Base-by-base conservation (phyloP, 768 basidiomycete species). In the Cantharellus anzutake region DNA sequence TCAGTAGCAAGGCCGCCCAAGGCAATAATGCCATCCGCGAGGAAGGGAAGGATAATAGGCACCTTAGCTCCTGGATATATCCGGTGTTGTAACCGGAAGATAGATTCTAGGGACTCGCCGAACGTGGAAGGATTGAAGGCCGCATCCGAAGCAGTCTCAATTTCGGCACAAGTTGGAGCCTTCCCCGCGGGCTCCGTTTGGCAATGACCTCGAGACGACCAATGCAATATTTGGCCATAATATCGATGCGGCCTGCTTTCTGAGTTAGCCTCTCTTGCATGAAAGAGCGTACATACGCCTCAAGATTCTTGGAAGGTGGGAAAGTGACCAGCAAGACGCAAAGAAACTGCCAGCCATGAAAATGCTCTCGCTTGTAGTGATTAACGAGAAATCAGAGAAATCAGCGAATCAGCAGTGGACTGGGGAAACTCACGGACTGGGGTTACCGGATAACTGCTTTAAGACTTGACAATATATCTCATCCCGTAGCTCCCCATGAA, bases 71-170 rank as follows among this genome's bases (percentile, higher is more conserved):
- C 74, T 2, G 90, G 86, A 66, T 94, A 93, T 57, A 84, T 88
- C 48, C 86, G 80, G 66, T 83, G 82, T 71, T 96, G 92, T 5
- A 91, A 73, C 51, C 84, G 76, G 71, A 86, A 83, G 61, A 90
- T 85, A 35, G 81, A 81, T 63, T 86, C 86, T 7, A 97, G 75
- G 0, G 87, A 83, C 73, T 93, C 90, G 11, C 91, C 90, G 66
- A 96, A 97, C 1, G 86, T 91, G 1, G 89, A 92, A 0, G 92
- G 90, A 63, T 92, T 86, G 73, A 96, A 97, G 4, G 93, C 91
- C 37, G 91, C 90, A 65, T 92, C 89, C 80, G 86, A 84, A 29
- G 92, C 92, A 2, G 84, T 88, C 72, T 94, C 91, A 60, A 97
- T 94, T 71, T 97, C 93, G 5, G 82, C 76, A 34, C 80, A 71